These are phyloP conservation scores for Metschnikowia koreensis DNA, from an alignment of 805 yeast genomes.

Conservation along the genomic window DNA sequence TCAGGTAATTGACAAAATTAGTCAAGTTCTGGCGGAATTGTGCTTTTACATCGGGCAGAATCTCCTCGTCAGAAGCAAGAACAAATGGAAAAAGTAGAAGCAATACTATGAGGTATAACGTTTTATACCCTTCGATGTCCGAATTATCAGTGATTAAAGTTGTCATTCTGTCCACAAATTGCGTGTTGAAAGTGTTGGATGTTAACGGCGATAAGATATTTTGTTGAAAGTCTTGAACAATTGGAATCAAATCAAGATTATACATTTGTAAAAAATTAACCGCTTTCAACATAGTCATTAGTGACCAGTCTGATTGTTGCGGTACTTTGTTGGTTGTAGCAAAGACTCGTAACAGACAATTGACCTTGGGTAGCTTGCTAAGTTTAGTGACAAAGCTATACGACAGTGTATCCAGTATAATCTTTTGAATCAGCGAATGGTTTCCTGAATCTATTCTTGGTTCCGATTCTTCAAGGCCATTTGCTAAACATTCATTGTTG, in stretches of 20 bases:
- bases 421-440: too few relatives aligned
- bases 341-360: not conserved
- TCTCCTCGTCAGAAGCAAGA: not conserved
- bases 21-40: not conserved
- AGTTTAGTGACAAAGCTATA: not conserved
- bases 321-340: not conserved
- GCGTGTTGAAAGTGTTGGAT: not conserved
- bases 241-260: not conserved
- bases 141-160: not conserved
- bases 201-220: not conserved
- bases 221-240: not conserved
- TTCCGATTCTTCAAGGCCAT: too few relatives aligned
- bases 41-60: not conserved
- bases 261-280: not conserved
- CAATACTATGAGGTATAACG: not conserved
- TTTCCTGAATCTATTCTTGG: too few relatives aligned
- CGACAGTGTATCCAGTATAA: not conserved
- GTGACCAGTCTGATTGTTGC: not conserved
- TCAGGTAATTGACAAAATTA: not conserved
- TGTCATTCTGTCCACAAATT: not conserved
- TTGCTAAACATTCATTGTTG: too few relatives aligned
- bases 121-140: not conserved
- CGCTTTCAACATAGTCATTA: not conserved
- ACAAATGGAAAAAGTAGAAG: not conserved
- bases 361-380: not conserved